phyloP scores from a whole-genome alignment of 768 basidiomycete genomes.

The Coprinellus micaceus region DNA sequence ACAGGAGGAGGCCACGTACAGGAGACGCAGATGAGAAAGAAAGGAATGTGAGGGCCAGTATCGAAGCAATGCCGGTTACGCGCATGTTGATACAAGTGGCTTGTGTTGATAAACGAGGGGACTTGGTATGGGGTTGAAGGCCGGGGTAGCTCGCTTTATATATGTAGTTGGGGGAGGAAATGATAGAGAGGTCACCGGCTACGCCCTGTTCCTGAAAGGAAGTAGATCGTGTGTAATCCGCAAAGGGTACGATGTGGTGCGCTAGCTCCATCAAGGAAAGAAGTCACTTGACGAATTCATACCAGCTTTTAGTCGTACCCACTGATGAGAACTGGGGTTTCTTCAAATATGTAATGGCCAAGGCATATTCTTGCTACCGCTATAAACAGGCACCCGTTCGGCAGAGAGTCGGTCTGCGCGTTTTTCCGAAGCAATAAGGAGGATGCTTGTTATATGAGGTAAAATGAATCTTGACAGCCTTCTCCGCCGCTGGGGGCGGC shows the following conservation, averaged over 20 bases:
- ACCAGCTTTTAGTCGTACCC: slow-evolving; percentile 3
- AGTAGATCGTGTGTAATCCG: not conserved
- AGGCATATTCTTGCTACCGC: not conserved
- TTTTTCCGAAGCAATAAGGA: too few species aligned
- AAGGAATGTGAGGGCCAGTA: not conserved
- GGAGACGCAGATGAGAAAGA: not conserved
- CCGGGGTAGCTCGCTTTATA: not conserved
- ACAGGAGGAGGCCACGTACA: not conserved
- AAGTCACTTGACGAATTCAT: slow-evolving; percentile 1
- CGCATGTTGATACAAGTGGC: not conserved
- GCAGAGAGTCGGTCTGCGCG: too few species aligned
- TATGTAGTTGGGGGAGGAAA: not conserved
- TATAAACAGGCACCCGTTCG: too few species aligned
- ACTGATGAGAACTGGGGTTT: not conserved
- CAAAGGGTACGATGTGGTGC: not conserved
- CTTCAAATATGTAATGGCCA: slow-evolving; percentile 1
- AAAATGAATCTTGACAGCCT: too few species aligned
- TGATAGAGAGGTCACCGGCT: not conserved
- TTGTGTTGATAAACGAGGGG: not conserved
- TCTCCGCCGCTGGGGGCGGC: too few species aligned
- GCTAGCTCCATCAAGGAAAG: slow-evolving; percentile 5
- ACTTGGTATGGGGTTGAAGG: not conserved
- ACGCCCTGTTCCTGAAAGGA: slow-evolving; percentile 1
- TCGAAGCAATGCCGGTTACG: not conserved
- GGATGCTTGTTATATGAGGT: too few species aligned